These are phyloP conservation scores for Amaranthus cruentus DNA, from an alignment of 148 eudicot species.

Conservation along the genomic window DNA sequence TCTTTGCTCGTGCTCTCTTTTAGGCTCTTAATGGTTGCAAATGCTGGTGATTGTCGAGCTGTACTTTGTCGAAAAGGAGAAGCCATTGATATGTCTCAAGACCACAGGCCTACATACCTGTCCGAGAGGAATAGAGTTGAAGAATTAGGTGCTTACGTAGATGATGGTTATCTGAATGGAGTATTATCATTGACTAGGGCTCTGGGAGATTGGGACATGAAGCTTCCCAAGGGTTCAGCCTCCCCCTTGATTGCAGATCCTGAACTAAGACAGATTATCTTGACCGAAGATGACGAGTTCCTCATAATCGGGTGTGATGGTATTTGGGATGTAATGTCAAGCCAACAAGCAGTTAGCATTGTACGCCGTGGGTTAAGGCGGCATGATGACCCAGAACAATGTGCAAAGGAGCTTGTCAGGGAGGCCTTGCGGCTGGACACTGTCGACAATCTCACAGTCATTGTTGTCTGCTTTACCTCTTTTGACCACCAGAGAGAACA, in stretches of 20 bases:
- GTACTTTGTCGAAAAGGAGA: conserved; percentile 80
- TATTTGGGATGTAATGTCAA: conserved; percentile 81
- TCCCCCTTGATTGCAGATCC: conserved; percentile 80
- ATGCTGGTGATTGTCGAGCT: conserved; percentile 82
- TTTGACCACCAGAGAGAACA: conserved; percentile 32
- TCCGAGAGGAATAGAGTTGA: conserved; percentile 55
- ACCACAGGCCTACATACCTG: conserved; percentile 60
- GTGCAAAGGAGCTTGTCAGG: conserved; percentile 63
- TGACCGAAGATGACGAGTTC: conserved; percentile 83
- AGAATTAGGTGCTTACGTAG: conserved; percentile 62
- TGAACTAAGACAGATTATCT: conserved; percentile 47
- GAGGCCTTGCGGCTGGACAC: conserved; percentile 72
- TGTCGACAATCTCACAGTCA: conserved; percentile 65
- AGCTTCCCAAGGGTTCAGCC: conserved; percentile 51
- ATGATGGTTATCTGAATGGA: conserved; percentile 76
- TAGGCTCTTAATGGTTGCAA: conserved; percentile 83
- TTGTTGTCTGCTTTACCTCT: conserved; percentile 58
- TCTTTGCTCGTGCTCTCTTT: background rate
- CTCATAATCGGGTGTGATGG: conserved; percentile 84
- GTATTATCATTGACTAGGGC: conserved; percentile 70
- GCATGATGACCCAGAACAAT: conserved; percentile 67
- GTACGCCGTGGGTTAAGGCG: conserved; percentile 66
- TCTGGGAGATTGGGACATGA: conserved; percentile 89
- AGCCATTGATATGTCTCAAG: conserved; percentile 80
- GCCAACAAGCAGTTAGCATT: conserved; percentile 69